These are phyloP conservation scores for Boletus sensibilis DNA, from an alignment of 768 basidiomycete genomes.

Conservation along the genomic window DNA sequence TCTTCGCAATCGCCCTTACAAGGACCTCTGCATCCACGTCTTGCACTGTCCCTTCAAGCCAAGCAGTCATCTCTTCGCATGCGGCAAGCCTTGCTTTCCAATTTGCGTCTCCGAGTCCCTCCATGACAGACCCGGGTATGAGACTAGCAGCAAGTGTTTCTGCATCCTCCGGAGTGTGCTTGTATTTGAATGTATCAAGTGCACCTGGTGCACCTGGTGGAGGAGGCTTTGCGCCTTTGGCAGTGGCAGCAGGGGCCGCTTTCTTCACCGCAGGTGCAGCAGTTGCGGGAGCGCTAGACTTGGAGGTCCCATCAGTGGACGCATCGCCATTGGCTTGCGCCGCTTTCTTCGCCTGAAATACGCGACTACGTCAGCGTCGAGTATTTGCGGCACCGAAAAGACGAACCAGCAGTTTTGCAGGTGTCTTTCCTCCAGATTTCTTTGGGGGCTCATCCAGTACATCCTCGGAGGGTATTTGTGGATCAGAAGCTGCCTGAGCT, in stretches of 20 bases:
- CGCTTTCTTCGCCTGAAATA: constrained; percentile 52
- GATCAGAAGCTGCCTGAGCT: constrained; percentile 9
- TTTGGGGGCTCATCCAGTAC: constrained; percentile 32
- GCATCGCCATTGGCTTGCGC: constrained; percentile 35
- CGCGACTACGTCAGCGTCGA: constrained; percentile 1
- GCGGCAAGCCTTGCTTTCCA: constrained; percentile 93
- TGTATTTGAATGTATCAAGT: constrained; percentile 88
- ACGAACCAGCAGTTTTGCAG: constrained; percentile 45
- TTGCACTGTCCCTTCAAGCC: constrained; percentile 70
- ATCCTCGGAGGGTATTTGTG: constrained; percentile 16
- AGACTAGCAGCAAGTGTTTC: constrained; percentile 71
- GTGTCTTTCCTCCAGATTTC: constrained; percentile 51
- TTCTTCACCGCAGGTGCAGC: constrained; percentile 43
- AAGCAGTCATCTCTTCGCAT: constrained; percentile 78
- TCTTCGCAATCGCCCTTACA: constrained; percentile 84
- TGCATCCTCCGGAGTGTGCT: constrained; percentile 89
- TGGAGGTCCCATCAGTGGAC: constrained; percentile 13
- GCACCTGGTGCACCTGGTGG: constrained; percentile 49
- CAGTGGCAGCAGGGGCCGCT: constrained; percentile 37
- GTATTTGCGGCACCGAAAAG: not conserved
- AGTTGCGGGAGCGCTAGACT: constrained; percentile 29
- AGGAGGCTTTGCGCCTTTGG: constrained; percentile 47
- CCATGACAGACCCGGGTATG: constrained; percentile 68
- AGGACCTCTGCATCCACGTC: constrained; percentile 84
- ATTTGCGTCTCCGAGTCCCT: constrained; percentile 78